Percentiles rank a stretch among this genome's conserved stretches.
These are phyloP conservation scores for Taphrina populina DNA, from an alignment of 1,139 yeast species.

Conservation along the genomic window DNA sequence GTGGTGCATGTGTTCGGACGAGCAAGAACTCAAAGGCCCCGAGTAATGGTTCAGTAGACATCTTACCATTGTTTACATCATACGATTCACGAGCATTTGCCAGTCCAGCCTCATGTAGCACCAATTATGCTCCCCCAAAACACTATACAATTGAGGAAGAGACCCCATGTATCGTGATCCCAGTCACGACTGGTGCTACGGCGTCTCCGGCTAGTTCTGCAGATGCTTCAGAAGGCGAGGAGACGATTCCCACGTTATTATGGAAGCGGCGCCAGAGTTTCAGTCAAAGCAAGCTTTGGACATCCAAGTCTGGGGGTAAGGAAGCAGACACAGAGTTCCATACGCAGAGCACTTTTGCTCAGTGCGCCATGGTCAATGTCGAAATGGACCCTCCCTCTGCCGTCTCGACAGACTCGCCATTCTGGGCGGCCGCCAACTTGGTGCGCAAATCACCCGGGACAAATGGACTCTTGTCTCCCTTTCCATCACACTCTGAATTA, in stretches of 20 bases:
- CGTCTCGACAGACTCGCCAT: background rate
- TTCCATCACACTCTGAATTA: background rate
- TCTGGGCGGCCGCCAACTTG: constrained; percentile 7
- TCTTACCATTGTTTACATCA: constrained; percentile 13
- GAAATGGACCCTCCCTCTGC: constrained; percentile 2
- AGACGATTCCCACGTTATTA: constrained; percentile 11
- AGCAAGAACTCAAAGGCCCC: background rate
- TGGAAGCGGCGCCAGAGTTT: constrained; percentile 27
- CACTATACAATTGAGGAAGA: background rate
- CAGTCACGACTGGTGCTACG: background rate
- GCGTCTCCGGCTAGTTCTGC: background rate
- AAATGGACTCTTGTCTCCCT: background rate
- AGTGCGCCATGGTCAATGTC: constrained; percentile 16
- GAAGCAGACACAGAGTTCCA: background rate
- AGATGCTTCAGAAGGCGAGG: background rate
- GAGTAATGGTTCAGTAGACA: background rate
- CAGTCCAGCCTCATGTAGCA: constrained; percentile 8
- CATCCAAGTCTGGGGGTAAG: background rate
- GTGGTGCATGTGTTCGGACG: constrained; percentile 28
- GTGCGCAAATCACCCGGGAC: constrained; percentile 2
- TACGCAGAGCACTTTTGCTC: constrained; percentile 7
- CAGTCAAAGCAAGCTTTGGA: constrained; percentile 4
- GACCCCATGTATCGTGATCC: constrained; percentile 19
- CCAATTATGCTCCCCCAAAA: background rate
- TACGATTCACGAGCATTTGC: constrained; percentile 16